These are phyloP conservation scores for Xylariaceae sp. DNA, from an alignment of 2,329 filamentous ascomycete genomes.

Conservation along the genomic window DNA sequence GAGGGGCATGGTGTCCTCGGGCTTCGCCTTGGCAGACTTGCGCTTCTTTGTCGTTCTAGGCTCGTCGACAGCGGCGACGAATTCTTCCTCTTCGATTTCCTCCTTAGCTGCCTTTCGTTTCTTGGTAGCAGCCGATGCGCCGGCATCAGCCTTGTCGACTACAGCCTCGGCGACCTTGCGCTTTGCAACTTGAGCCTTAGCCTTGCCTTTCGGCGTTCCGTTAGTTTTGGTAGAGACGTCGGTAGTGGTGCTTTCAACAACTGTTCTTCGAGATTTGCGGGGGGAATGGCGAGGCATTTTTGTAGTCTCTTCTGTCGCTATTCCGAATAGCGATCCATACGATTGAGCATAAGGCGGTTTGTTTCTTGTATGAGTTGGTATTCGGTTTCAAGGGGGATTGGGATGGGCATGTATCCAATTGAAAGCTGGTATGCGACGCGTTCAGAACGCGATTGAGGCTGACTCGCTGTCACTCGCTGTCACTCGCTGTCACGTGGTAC, in stretches of 20 bases:
- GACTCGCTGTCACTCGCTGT: conserved; percentile 22
- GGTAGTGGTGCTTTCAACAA: conserved; percentile 18
- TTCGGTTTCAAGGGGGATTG: not conserved
- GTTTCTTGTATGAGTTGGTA: not conserved
- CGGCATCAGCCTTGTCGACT: conserved; percentile 4
- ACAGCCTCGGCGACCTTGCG: conserved; percentile 24
- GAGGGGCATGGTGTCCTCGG: conserved; percentile 60
- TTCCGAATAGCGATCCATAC: not conserved
- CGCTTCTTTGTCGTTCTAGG: conserved; percentile 45
- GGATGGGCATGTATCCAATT: not conserved
- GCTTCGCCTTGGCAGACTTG: conserved; percentile 42
- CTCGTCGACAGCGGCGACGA: conserved; percentile 11
- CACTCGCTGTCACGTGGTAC: conserved; percentile 22
- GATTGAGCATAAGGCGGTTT: not conserved
- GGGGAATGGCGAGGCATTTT: conserved; percentile 27
- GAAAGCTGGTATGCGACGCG: conserved; percentile 12
- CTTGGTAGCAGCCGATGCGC: conserved; percentile 15
- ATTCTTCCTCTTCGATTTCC: conserved; percentile 15
- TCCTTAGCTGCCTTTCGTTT: conserved; percentile 38
- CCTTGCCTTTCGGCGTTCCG: conserved; percentile 17
- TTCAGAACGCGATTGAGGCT: conserved; percentile 14
- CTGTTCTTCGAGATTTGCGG: conserved; percentile 18
- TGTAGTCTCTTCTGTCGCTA: not conserved
- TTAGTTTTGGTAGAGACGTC: conserved; percentile 29
- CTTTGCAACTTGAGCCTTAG: conserved; percentile 25